phyloP scores from a whole-genome alignment of 108 stramenopile genomes.

The Skeletonema tropicum region DNA sequence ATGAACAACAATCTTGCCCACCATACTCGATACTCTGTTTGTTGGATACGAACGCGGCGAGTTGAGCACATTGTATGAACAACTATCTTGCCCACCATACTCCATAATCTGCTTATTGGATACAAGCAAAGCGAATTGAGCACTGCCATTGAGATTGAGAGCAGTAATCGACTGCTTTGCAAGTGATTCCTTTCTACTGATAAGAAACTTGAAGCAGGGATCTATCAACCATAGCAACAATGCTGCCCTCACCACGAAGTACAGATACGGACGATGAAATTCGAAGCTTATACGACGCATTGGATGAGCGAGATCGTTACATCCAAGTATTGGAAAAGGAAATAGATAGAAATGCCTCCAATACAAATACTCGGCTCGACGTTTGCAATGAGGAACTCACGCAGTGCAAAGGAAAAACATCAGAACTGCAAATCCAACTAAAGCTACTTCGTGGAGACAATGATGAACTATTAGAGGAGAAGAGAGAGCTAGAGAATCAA shows the following conservation, averaged over 20 bases:
- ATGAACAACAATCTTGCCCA: too few relatives aligned
- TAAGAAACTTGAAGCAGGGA: too few relatives aligned
- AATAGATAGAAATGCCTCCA: neutral
- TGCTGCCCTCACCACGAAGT: conserved; percentile 1
- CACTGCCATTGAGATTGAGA: too few relatives aligned
- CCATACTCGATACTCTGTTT: too few relatives aligned
- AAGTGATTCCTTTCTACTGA: too few relatives aligned
- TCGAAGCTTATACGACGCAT: conserved; percentile 26
- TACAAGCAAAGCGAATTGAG: too few relatives aligned
- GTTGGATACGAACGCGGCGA: too few relatives aligned
- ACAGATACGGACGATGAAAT: conserved; percentile 30
- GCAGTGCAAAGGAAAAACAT: conserved; percentile 5
- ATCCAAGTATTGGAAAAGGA: conserved; percentile 32
- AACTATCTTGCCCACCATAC: too few relatives aligned
- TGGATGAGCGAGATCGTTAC: conserved; percentile 43
- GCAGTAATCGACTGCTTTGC: too few relatives aligned
- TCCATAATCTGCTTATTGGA: too few relatives aligned
- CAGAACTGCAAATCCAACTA: conserved; percentile 25
- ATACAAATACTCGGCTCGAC: conserved; percentile 5
- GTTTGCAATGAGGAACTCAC: conserved; percentile 33
- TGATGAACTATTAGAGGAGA: conserved; percentile 23
- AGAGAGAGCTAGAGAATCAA: conserved; percentile 27
- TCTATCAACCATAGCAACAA: neutral
- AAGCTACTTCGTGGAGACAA: conserved; percentile 40
- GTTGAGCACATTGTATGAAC: too few relatives aligned